phyloP scores from a whole-genome alignment of 805 yeast genomes.

The Wickerhamiella sergipiensis region DNA sequence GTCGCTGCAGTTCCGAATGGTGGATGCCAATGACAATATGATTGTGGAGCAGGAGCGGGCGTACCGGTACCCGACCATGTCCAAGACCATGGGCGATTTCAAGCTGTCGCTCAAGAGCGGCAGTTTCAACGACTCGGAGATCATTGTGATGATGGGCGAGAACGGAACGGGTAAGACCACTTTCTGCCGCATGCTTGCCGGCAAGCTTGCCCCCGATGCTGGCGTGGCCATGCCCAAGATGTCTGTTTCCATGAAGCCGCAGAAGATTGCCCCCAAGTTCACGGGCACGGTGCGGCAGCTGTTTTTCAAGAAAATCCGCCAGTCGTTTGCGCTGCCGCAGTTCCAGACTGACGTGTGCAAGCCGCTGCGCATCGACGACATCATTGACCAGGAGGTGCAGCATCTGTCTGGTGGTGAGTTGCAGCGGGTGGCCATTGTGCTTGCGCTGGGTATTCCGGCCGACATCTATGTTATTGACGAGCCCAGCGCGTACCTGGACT shows the following conservation, averaged over 20 bases:
- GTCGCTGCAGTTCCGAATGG: conserved; percentile 81
- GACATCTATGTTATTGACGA: conserved; percentile 96
- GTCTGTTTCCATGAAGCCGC: conserved; percentile 96
- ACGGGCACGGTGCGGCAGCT: conserved; percentile 97
- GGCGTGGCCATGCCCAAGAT: conserved; percentile 70
- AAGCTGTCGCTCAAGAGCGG: conserved; percentile 69
- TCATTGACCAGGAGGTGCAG: conserved; percentile 95
- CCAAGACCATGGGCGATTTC: conserved; percentile 94
- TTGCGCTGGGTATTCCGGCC: conserved; percentile 87
- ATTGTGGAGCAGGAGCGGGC: conserved; percentile 67
- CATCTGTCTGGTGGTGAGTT: conserved; percentile 98
- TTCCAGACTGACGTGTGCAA: conserved; percentile 96
- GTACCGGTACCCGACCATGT: conserved; percentile 67
- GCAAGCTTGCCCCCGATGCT: conserved; percentile 77
- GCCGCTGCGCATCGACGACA: conserved; percentile 85
- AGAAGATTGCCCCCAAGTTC: conserved; percentile 97
- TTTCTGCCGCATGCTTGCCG: conserved; percentile 88
- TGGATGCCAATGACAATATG: conserved; percentile 74
- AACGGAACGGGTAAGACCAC: conserved; percentile 99
- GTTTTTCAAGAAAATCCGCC: conserved; percentile 91
- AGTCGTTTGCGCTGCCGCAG: conserved; percentile 87
- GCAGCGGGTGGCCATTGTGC: conserved; percentile 96
- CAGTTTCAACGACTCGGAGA: conserved; percentile 90
- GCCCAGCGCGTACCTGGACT: conserved; percentile 97
- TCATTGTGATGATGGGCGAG: conserved; percentile 98